These are phyloP conservation scores for Neoboletus magnificus DNA, from an alignment of 768 basidiomycete species.

Conservation along the genomic window DNA sequence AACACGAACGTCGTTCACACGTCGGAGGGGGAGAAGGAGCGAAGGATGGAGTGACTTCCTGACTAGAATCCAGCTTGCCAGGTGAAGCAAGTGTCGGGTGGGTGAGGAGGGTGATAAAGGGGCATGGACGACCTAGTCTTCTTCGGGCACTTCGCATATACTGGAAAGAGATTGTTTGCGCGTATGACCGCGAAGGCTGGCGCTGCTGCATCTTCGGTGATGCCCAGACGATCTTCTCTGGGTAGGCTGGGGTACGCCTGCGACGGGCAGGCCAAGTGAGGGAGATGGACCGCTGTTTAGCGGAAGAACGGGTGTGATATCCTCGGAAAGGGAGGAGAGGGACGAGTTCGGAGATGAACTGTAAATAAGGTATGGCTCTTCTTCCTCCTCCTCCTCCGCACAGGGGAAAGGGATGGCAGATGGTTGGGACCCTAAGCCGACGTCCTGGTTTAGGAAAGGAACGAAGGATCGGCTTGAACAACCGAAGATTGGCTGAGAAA, in stretches of 20 bases:
- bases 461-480: slow-evolving; percentile 9
- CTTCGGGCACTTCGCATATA: slow-evolving; percentile 33
- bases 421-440: background rate
- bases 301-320: slow-evolving; percentile 25
- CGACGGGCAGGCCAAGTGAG: slow-evolving; percentile 3
- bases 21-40: slow-evolving; percentile 7
- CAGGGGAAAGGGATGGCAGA: slow-evolving; percentile 26
- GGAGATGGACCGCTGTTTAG: slow-evolving; percentile 14
- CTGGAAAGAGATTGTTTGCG: slow-evolving; percentile 33
- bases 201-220: slow-evolving; percentile 31
- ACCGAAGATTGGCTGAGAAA: slow-evolving; percentile 20
- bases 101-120: background rate
- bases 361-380: slow-evolving; percentile 33
- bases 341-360: slow-evolving; percentile 33
- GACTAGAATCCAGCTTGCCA: slow-evolving; percentile 20
- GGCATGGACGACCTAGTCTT: slow-evolving; percentile 19
- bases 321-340: slow-evolving; percentile 32
- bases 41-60: slow-evolving; percentile 7
- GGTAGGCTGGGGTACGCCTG: slow-evolving; percentile 4
- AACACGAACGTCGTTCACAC: slow-evolving; percentile 11
- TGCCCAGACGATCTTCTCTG: slow-evolving; percentile 22
- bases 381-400: slow-evolving; percentile 30
- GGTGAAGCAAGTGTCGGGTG: slow-evolving; percentile 9
- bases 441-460: slow-evolving; percentile 11
- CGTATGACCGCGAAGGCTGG: slow-evolving; percentile 30